A percentile compares a stretch with the other conserved stretches of the same genome.
Evolutionary conservation across 2,329 filamentous ascomycete genomes (phyloP).

Genomic region (Penicillium sp.): DNA sequence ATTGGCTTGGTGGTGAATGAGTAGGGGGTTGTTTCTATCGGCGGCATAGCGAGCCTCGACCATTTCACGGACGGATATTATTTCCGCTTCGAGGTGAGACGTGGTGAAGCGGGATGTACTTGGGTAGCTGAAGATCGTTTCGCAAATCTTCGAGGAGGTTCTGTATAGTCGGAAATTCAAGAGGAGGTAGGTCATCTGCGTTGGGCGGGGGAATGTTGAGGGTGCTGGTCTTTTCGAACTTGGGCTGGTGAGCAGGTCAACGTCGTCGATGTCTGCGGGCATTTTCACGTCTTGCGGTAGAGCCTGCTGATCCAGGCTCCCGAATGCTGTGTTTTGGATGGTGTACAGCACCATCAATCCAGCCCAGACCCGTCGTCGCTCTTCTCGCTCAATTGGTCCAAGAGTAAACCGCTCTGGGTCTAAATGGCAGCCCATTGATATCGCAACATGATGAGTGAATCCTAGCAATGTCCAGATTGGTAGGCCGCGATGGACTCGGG

Average conservation of each 20-base stretch:
- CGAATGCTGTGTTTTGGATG: slow-evolving; percentile 32
- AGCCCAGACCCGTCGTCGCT: slow-evolving; percentile 35
- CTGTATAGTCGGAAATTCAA: slow-evolving; percentile 32
- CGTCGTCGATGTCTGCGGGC: slow-evolving; percentile 32
- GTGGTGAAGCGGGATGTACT: slow-evolving; percentile 18
- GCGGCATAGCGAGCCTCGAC: slow-evolving; percentile 26
- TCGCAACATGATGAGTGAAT: slow-evolving; percentile 34
- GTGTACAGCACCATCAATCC: slow-evolving; percentile 36
- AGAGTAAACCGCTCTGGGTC: slow-evolving; percentile 33
- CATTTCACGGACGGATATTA: slow-evolving; percentile 24
- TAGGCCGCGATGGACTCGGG: slow-evolving; percentile 29
- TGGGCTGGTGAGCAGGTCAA: slow-evolving; percentile 26
- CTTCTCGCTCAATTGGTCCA: slow-evolving; percentile 31
- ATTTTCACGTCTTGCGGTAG: slow-evolving; percentile 26
- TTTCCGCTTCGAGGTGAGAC: slow-evolving; percentile 25
- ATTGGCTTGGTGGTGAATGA: slow-evolving; percentile 32
- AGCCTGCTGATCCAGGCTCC: slow-evolving; percentile 27
- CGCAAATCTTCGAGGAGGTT: slow-evolving; percentile 31
- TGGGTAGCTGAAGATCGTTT: slow-evolving; percentile 26
- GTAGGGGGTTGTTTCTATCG: slow-evolving; percentile 22
- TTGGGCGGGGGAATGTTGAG: slow-evolving; percentile 23
- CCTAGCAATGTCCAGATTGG: slow-evolving; percentile 36
- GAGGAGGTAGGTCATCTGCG: slow-evolving; percentile 38
- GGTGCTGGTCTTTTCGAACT: slow-evolving; percentile 4
- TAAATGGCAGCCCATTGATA: slow-evolving; percentile 37